Base-by-base conservation (phyloP, 2,329 filamentous ascomycete species). In the Epichloe glyceriae region DNA sequence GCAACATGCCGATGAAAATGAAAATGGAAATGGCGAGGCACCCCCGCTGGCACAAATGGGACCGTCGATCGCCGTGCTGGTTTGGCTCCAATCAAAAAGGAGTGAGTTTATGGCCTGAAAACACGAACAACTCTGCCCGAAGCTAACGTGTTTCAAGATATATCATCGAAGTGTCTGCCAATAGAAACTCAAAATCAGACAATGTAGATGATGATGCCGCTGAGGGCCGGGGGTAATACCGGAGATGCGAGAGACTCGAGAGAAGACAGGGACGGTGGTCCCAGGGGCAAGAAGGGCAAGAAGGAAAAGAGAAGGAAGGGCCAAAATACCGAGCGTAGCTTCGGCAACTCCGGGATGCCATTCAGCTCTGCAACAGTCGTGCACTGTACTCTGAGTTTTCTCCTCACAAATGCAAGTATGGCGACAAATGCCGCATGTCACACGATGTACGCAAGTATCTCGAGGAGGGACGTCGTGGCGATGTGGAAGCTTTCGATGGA, bases 371-470 rank as follows among this genome's bases (percentile, higher is more conserved):
- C 69, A 80, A 82, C 59, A 88, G 83, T 49, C 76, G 86, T 54
- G 79, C 79, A 17, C 77, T 81, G 60, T 77, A 73, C 54, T 74
- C 85, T 38, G 91, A 97, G 63, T 95, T 95, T 65, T 90, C 88
- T 3, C 87, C 89, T 0, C 73, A 75, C 55, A 71, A 81, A 26
- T 97, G 93, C 67, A 76, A 72, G 46, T 94, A 83, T 59, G 90
- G 86, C 26, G 83, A 88, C 34, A 81, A 79, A 54, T 98, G 93
- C 72, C 87, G 82, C 57, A 80, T 84, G 57, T 81, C 83, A 60
- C 93, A 98, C 63, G 81, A 96, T 61, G 70, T 98, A 44, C 82
- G 93, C 55, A 83, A 82, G 63, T 98, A 98, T 63, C 71, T 98
- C 46, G 79, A 78, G 34, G 81, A 93, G 51, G 86, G 89, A 54